Evolutionary conservation across 352 stramenopile species (phyloP).

Genomic region (Globisporangium parvum): DNA sequence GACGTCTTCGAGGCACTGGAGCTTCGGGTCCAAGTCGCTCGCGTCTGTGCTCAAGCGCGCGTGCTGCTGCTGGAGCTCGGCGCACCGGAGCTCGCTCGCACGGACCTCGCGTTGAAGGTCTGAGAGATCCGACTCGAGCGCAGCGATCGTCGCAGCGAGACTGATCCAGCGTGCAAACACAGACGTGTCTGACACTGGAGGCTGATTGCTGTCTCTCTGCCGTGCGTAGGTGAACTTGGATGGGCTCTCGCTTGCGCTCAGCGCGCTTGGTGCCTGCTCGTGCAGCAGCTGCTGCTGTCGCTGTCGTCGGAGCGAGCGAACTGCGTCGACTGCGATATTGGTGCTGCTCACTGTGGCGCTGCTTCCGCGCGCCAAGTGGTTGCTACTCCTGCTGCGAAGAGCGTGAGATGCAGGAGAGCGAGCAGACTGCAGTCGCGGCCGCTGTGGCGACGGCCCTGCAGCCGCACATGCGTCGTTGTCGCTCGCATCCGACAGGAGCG

Average conservation of each 20-base stretch:
- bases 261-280: not conserved
- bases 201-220: not conserved
- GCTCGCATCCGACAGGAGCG: constrained; percentile 4
- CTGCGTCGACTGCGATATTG: constrained; percentile 11
- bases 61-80: constrained; percentile 14
- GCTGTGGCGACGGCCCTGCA: not conserved
- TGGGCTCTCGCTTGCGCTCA: constrained; percentile 1
- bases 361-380: not conserved
- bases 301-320: constrained; percentile 18
- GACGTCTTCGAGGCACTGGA: constrained; percentile 50
- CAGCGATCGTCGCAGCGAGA: constrained; percentile 12
- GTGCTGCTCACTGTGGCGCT: not conserved
- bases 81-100: constrained; percentile 12
- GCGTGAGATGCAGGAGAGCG: not conserved
- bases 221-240: constrained; percentile 2
- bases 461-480: not conserved
- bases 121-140: constrained; percentile 9
- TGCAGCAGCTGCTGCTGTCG: not conserved
- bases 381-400: no score
- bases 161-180: constrained; percentile 21
- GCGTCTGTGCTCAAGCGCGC: not conserved
- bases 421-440: constrained; percentile 12
- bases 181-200: not conserved
- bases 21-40: constrained; percentile 26
- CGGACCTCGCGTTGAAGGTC: constrained; percentile 23